Evolutionary conservation across 495 filamentous ascomycete genomes (phyloP).

Genomic region (Ramalina intermedia): DNA sequence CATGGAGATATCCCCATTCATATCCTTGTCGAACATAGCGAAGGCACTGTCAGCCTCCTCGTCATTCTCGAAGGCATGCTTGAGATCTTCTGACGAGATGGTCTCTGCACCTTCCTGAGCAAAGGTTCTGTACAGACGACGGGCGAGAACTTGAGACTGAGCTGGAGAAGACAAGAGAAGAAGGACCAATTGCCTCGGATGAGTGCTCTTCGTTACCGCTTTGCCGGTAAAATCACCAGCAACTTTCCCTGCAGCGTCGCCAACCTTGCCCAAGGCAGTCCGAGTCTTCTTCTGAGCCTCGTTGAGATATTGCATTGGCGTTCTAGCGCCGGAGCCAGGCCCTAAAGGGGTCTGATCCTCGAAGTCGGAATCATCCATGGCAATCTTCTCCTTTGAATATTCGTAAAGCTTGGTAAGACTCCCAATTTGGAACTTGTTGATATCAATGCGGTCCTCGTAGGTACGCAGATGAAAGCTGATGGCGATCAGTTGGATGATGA

Average conservation of each 20-base stretch:
- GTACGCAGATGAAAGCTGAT: constrained; percentile 85
- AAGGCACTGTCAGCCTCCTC: constrained; percentile 91
- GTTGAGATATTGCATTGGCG: constrained; percentile 53
- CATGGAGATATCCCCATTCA: constrained; percentile 95
- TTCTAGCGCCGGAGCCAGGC: constrained; percentile 44
- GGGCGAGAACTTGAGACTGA: constrained; percentile 75
- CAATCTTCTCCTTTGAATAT: constrained; percentile 60
- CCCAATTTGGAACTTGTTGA: constrained; percentile 81
- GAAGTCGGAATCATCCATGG: constrained; percentile 58
- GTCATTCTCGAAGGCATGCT: constrained; percentile 62
- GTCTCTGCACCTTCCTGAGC: constrained; percentile 59
- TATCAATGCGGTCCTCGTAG: constrained; percentile 80
- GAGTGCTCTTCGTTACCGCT: constrained; percentile 54
- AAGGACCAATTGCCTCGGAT: constrained; percentile 70
- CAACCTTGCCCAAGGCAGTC: constrained; percentile 61
- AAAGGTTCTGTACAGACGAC: constrained; percentile 86
- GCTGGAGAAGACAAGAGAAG: constrained; percentile 56
- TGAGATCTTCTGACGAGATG: constrained; percentile 61
- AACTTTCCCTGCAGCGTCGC: constrained; percentile 76
- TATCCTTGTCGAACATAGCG: constrained; percentile 84
- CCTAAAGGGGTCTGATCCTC: constrained; percentile 33
- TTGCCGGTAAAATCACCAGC: constrained; percentile 92
- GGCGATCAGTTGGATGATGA: constrained; percentile 89
- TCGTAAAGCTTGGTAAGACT: constrained; percentile 70
- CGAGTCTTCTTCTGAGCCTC: constrained; percentile 55